Percentiles rank a stretch among this genome's conserved stretches.
phyloP scores from a whole-genome alignment of 129 eudicot species.

The Smallanthus sonchifolius region DNA sequence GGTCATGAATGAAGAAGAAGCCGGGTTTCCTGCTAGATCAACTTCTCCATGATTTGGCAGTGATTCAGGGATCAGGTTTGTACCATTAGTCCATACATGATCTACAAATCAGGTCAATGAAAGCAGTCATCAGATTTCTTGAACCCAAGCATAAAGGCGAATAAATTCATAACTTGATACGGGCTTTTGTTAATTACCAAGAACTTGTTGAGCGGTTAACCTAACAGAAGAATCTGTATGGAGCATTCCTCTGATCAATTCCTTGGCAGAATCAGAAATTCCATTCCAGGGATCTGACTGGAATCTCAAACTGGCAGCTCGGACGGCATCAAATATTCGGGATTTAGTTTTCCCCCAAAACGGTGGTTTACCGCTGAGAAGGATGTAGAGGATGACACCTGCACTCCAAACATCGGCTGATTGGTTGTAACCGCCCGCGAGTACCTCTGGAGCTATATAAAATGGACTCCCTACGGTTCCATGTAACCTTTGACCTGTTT shows the following conservation, averaged over 20 bases:
- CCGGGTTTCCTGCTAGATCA: conserved; percentile 24
- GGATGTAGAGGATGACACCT: conserved; percentile 84
- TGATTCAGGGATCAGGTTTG: neutral
- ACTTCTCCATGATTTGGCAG: neutral
- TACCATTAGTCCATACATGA: conserved; percentile 53
- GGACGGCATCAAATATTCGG: conserved; percentile 74
- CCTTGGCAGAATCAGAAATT: conserved; percentile 68
- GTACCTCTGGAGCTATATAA: conserved; percentile 92
- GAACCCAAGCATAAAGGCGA: neutral
- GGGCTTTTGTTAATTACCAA: conserved; percentile 44
- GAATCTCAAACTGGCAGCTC: conserved; percentile 67
- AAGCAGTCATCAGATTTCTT: neutral
- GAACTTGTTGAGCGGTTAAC: conserved; percentile 67
- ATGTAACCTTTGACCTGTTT: conserved; percentile 30
- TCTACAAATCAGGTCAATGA: conserved; percentile 24
- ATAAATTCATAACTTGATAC: neutral
- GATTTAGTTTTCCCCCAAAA: conserved; percentile 88
- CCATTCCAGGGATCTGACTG: conserved; percentile 59
- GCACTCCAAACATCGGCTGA: conserved; percentile 93
- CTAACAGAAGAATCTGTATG: conserved; percentile 56
- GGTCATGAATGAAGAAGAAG: conserved; percentile 34
- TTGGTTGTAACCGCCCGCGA: conserved; percentile 74
- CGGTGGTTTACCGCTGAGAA: conserved; percentile 81
- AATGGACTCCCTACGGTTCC: conserved; percentile 94
- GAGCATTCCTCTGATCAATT: conserved; percentile 76